These are phyloP conservation scores for Fusarium subtropicale DNA, from an alignment of 2,329 filamentous ascomycete species.

Conservation along the genomic window DNA sequence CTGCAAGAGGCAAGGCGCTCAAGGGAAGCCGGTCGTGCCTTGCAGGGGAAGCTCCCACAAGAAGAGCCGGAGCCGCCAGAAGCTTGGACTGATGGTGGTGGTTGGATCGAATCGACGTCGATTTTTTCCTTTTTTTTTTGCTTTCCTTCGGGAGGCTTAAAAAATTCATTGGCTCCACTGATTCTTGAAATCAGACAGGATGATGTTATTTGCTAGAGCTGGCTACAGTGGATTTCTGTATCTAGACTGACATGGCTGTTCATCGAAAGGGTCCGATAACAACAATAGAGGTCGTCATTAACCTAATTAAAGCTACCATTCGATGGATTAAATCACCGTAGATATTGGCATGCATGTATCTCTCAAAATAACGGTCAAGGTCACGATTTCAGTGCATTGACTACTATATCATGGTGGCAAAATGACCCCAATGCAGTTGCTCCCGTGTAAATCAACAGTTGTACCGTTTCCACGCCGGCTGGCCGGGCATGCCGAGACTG, in stretches of 20 bases:
- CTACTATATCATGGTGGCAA: slow-evolving; percentile 22
- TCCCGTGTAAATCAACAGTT: slow-evolving; percentile 27
- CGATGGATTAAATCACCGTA: neutral
- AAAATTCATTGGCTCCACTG: slow-evolving; percentile 20
- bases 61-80: slow-evolving; percentile 27
- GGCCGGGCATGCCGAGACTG: slow-evolving; percentile 31
- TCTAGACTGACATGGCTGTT: slow-evolving; percentile 11
- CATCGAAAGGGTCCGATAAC: neutral
- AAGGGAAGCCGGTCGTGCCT: slow-evolving; percentile 35
- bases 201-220: slow-evolving; percentile 10
- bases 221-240: neutral
- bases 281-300: slow-evolving; percentile 10
- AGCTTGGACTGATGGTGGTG: slow-evolving; percentile 24
- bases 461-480: slow-evolving; percentile 22
- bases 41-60: slow-evolving; percentile 39
- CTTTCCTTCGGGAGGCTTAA: slow-evolving; percentile 5
- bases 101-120: slow-evolving; percentile 11
- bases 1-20: slow-evolving; percentile 27
- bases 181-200: neutral
- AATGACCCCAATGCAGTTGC: slow-evolving; percentile 18
- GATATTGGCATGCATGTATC: neutral
- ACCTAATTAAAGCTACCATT: neutral
- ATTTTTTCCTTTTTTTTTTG: neutral
- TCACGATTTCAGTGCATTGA: slow-evolving; percentile 7
- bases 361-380: neutral